Evolutionary conservation across 176 grass and related monocot genomes (phyloP).

Genomic region (Rhipidocladum racemiflorum): DNA sequence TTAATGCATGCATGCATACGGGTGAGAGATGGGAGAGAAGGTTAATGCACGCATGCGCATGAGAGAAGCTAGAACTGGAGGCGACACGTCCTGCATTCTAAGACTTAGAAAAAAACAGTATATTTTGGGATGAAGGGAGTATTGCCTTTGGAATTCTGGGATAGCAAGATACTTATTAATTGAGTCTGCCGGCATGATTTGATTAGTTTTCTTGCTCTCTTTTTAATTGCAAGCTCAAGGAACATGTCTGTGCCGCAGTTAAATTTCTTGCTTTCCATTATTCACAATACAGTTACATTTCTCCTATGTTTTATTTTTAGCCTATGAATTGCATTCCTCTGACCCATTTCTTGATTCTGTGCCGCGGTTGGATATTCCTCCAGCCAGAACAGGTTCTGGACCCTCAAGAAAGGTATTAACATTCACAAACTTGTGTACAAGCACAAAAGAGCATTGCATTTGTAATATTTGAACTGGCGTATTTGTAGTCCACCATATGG

Average conservation of each 20-base stretch:
- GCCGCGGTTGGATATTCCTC: slow-evolving; percentile 69
- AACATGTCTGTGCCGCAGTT: not conserved
- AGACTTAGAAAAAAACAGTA: no score
- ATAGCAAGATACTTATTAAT: slow-evolving; percentile 7
- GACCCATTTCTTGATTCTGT: slow-evolving; percentile 13
- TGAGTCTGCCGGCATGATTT: slow-evolving; percentile 4
- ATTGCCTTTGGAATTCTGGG: slow-evolving; percentile 13
- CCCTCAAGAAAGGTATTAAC: slow-evolving; percentile 79
- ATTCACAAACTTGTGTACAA: slow-evolving; percentile 17
- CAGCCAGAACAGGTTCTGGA: slow-evolving; percentile 77
- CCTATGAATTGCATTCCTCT: not conserved
- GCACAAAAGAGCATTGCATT: not conserved
- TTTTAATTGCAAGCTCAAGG: slow-evolving; percentile 12
- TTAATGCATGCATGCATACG: no score
- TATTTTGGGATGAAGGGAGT: no score
- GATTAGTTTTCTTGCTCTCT: slow-evolving; percentile 19
- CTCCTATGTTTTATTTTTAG: slow-evolving; percentile 6
- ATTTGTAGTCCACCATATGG: no score
- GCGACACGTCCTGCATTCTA: no score
- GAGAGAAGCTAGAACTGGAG: no score
- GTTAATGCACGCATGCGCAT: no score
- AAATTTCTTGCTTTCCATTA: not conserved
- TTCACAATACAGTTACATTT: slow-evolving; percentile 1
- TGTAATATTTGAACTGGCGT: not conserved
- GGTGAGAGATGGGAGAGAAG: no score